These are phyloP conservation scores for Hevea brasiliensis DNA, from an alignment of 345 rosid genomes.

Conservation along the genomic window DNA sequence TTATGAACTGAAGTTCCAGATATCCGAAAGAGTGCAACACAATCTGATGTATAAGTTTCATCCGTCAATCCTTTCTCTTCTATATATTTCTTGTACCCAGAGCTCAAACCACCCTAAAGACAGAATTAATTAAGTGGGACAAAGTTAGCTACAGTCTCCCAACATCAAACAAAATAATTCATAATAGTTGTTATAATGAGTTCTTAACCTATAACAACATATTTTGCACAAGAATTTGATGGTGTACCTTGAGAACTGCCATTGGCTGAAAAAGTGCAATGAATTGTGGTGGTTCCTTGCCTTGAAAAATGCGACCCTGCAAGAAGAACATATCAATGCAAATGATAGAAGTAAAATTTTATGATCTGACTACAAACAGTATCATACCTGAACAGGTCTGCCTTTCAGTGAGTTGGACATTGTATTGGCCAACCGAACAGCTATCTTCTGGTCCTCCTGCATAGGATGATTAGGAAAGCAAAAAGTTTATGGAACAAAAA, in stretches of 20 bases:
- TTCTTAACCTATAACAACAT: not conserved
- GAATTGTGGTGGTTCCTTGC: conserved; percentile 95
- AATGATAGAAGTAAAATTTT: conserved; percentile 14
- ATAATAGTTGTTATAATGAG: conserved; percentile 13
- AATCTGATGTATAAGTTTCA: conserved; percentile 68
- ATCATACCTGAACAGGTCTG: conserved; percentile 84
- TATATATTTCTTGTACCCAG: conserved; percentile 72
- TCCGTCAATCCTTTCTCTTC: conserved; percentile 63
- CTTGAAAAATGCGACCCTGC: conserved; percentile 87
- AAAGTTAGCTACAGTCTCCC: conserved; percentile 10
- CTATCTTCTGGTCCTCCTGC: conserved; percentile 89
- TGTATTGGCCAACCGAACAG: conserved; percentile 67
- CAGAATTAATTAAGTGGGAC: conserved; percentile 25
- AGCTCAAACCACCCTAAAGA: conserved; percentile 87
- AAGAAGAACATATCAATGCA: conserved; percentile 34
- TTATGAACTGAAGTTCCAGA: conserved; percentile 79
- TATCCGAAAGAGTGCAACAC: conserved; percentile 75
- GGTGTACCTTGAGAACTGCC: conserved; percentile 83
- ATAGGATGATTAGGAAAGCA: conserved; percentile 15
- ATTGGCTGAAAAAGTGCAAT: conserved; percentile 87
- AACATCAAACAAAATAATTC: conserved; percentile 14
- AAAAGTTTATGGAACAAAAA: conserved; percentile 8
- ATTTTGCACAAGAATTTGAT: conserved; percentile 1
- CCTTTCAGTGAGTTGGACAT: conserved; percentile 86
- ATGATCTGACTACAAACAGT: conserved; percentile 15